Percentiles rank a stretch among this genome's conserved stretches.
Conservation (phyloP, 1,139 yeast genomes). For the Lodderomyces margitis region DNA sequence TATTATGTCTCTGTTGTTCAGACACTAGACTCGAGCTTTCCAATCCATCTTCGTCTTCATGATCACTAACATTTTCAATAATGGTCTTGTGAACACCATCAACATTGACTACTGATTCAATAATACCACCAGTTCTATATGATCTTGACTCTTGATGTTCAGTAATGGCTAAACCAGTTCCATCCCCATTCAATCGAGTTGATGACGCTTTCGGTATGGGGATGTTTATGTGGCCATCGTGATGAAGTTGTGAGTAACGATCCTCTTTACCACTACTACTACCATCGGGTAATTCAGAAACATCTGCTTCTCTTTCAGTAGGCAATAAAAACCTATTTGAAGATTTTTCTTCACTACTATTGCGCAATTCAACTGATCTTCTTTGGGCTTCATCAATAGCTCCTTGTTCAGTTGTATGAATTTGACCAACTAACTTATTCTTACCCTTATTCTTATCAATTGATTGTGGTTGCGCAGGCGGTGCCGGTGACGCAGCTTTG, state of each 20-base stretch:
- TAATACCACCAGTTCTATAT: conserved; percentile 66
- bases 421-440: conserved; percentile 27
- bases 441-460: neutral
- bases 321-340: conserved; percentile 24
- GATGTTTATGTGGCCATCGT: conserved; percentile 8
- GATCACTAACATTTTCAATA: conserved; percentile 59
- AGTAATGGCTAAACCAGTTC: conserved; percentile 11
- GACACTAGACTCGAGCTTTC: neutral
- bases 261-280: neutral
- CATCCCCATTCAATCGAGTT: neutral
- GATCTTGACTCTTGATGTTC: conserved; percentile 38
- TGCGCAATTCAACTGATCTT: conserved; percentile 14
- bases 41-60: conserved; percentile 19
- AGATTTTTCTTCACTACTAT: neutral
- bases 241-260: conserved; percentile 3
- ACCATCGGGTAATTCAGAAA: conserved; percentile 21
- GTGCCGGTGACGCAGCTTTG: conserved; percentile 18
- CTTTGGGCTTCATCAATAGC: conserved; percentile 40
- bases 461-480: conserved; percentile 7
- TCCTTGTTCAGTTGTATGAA: conserved; percentile 51
- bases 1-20: conserved; percentile 1
- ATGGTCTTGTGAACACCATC: conserved; percentile 87
- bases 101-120: conserved; percentile 80
- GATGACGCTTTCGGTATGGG: conserved; percentile 3
- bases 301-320: conserved; percentile 30